phyloP scores from a whole-genome alignment of 2,329 filamentous ascomycete genomes.

The Ascochyta clinopodiicola region DNA sequence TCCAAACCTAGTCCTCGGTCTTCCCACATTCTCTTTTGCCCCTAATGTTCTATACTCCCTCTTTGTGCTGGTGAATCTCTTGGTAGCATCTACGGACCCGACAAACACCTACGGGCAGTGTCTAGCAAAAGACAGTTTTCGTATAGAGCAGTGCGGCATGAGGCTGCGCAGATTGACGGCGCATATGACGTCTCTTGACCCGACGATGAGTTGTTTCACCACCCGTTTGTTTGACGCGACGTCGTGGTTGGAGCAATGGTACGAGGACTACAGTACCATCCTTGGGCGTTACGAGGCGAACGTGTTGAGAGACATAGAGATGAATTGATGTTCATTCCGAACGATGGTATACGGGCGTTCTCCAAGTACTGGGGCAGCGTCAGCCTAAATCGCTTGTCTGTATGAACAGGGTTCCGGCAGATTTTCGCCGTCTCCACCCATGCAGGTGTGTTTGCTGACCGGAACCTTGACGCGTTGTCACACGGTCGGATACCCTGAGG shows the following conservation, averaged over 20 bases:
- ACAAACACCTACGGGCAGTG: conserved; percentile 33
- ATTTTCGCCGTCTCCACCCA: conserved; percentile 13
- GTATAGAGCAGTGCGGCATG: conserved; percentile 28
- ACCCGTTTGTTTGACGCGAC: conserved; percentile 38
- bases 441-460: not conserved
- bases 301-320: conserved; percentile 9
- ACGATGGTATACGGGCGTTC: not conserved
- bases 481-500: not conserved
- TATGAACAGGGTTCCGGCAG: conserved; percentile 1
- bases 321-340: not conserved
- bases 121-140: conserved; percentile 24
- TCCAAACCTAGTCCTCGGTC: conserved; percentile 27
- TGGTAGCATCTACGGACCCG: conserved; percentile 31
- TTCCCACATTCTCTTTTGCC: conserved; percentile 34
- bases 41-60: conserved; percentile 33
- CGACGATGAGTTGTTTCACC: conserved; percentile 34
- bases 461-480: not conserved
- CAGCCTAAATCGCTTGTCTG: not conserved
- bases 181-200: conserved; percentile 27
- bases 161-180: conserved; percentile 26
- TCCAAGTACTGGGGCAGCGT: not conserved
- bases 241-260: conserved; percentile 36
- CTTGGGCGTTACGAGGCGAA: conserved; percentile 31
- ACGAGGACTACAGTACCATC: conserved; percentile 32
- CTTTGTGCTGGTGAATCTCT: conserved; percentile 32